Conservation (phyloP, 129 eudicot genomes). For the Apium graveolens region DNA sequence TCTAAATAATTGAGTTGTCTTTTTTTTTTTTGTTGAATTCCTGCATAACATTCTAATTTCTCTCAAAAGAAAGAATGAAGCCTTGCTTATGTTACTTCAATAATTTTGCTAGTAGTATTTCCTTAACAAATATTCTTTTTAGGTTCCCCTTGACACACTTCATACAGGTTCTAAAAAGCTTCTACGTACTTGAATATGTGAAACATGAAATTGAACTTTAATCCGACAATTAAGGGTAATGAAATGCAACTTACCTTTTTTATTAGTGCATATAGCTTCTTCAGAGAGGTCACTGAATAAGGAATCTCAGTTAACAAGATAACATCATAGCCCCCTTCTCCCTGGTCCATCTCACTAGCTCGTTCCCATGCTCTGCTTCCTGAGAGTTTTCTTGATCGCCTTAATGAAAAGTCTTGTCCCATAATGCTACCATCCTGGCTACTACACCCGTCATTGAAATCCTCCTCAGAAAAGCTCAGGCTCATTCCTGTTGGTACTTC, state of each 20-base stretch:
- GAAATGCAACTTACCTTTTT: conserved; percentile 46
- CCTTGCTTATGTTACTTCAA: background rate
- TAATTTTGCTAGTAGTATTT: background rate
- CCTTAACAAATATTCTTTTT: background rate
- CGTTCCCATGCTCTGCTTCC: conserved; percentile 80
- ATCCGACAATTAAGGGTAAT: background rate
- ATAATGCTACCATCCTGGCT: conserved; percentile 65
- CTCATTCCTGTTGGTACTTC: conserved; percentile 42
- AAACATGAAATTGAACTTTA: background rate
- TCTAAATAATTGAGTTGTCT: background rate
- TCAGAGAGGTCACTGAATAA: conserved; percentile 45
- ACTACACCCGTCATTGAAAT: conserved; percentile 46
- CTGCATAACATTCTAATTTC: background rate
- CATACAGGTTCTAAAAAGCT: background rate
- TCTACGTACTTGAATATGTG: background rate
- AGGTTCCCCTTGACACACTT: background rate
- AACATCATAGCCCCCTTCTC: conserved; percentile 64
- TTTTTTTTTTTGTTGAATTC: background rate
- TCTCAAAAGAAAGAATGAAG: background rate
- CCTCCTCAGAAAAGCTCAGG: conserved; percentile 66
- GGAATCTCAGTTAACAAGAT: conserved; percentile 59
- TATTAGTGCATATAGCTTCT: conserved; percentile 47
- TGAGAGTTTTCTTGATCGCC: conserved; percentile 50
- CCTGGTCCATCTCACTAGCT: conserved; percentile 42
- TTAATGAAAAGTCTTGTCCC: conserved; percentile 40